phyloP scores from a whole-genome alignment of 2,329 filamentous ascomycete genomes.

The Xylariaceae sp. region DNA sequence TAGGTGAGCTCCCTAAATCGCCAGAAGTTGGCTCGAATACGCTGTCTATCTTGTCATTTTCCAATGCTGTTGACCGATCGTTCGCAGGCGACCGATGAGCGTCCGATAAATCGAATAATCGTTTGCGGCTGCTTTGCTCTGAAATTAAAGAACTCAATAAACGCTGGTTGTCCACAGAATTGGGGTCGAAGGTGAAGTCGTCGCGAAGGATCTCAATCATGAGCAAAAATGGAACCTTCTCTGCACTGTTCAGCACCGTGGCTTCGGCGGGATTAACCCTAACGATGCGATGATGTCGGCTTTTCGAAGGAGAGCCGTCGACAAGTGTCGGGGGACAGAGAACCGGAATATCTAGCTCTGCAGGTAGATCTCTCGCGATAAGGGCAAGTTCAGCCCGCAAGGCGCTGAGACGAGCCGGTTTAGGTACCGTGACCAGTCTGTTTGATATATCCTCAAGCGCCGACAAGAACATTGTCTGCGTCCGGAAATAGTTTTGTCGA shows the following conservation, averaged over 20 bases:
- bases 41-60: slow-evolving; percentile 52
- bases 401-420: slow-evolving; percentile 74
- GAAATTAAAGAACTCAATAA: slow-evolving; percentile 54
- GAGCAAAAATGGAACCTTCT: slow-evolving; percentile 77
- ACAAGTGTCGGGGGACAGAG: slow-evolving; percentile 72
- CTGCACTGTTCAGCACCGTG: slow-evolving; percentile 79
- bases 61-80: slow-evolving; percentile 40
- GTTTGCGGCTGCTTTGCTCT: slow-evolving; percentile 52
- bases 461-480: slow-evolving; percentile 72
- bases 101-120: slow-evolving; percentile 66
- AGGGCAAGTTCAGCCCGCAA: slow-evolving; percentile 74
- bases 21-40: slow-evolving; percentile 79
- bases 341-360: slow-evolving; percentile 77
- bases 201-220: slow-evolving; percentile 80
- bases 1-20: slow-evolving; percentile 68
- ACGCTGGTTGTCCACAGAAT: slow-evolving; percentile 65
- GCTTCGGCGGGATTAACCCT: slow-evolving; percentile 78
- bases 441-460: slow-evolving; percentile 81
- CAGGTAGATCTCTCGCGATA: slow-evolving; percentile 73
- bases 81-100: slow-evolving; percentile 48
- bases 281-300: slow-evolving; percentile 76
- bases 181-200: slow-evolving; percentile 77
- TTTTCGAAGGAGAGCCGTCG: slow-evolving; percentile 67
- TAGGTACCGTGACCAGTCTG: slow-evolving; percentile 75
- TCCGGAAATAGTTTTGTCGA: slow-evolving; percentile 77